Percentiles rank a stretch among this genome's conserved stretches.
Evolutionary conservation across 1,284 basidiomycete species (phyloP).

Genomic region (Phellinidium pouzarii): DNA sequence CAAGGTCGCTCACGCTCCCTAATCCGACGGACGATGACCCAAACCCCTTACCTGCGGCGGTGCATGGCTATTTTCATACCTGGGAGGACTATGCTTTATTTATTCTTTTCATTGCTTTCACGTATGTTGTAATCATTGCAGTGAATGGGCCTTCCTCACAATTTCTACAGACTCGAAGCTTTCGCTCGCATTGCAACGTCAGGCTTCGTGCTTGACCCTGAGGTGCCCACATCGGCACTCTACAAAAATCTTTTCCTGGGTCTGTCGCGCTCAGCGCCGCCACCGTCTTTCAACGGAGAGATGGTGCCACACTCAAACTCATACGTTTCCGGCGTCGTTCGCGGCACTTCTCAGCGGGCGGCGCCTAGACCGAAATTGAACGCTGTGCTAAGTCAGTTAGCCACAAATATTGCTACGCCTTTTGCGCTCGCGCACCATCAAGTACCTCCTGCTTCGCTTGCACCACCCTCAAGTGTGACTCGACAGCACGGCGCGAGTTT

Average conservation of each 20-base stretch:
- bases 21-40: constrained; percentile 26
- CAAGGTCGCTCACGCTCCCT: constrained; percentile 44
- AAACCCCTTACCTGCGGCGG: constrained; percentile 37
- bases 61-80: constrained; percentile 70
- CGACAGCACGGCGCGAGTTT: neutral
- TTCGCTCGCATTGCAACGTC: constrained; percentile 87
- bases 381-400: constrained; percentile 31
- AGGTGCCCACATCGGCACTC: constrained; percentile 51
- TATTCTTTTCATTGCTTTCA: constrained; percentile 79
- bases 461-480: neutral
- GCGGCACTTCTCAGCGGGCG: constrained; percentile 33
- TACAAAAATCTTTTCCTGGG: constrained; percentile 40
- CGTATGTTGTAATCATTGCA: constrained; percentile 47
- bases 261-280: constrained; percentile 23
- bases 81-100: constrained; percentile 90
- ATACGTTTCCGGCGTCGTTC: constrained; percentile 31
- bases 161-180: constrained; percentile 65
- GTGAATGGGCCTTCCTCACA: neutral
- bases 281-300: constrained; percentile 26
- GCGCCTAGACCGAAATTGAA: constrained; percentile 22
- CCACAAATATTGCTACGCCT: constrained; percentile 35
- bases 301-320: constrained; percentile 20
- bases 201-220: constrained; percentile 87
- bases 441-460: constrained; percentile 22
- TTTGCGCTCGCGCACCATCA: constrained; percentile 34